A percentile compares a stretch with the other conserved stretches of the same genome.
These are phyloP conservation scores for Candida pseudofarinosa DNA, from an alignment of 805 yeast genomes.

Conservation along the genomic window DNA sequence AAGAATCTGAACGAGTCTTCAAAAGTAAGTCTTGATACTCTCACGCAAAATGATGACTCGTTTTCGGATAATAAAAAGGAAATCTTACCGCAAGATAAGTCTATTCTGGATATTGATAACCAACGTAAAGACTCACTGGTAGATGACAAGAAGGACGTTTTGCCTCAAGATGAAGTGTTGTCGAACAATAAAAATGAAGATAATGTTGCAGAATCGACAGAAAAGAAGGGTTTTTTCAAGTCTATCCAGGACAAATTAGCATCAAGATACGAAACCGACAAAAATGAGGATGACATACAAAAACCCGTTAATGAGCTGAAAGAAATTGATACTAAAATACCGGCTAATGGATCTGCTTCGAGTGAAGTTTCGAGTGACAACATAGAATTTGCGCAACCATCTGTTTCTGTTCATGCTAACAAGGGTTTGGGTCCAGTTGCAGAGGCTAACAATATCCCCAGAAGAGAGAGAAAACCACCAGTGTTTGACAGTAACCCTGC, in stretches of 20 bases:
- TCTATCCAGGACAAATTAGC: conserved; percentile 3
- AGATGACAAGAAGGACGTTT: not conserved
- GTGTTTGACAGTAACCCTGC: not conserved
- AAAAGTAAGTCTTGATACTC: not conserved
- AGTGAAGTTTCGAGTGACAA: not conserved
- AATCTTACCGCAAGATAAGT: not conserved
- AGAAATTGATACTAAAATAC: too few relatives aligned
- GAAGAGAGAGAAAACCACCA: not conserved
- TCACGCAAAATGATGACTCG: not conserved
- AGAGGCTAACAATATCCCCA: too few relatives aligned
- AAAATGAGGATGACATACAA: not conserved
- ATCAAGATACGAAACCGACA: not conserved
- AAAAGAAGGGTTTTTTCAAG: conserved; percentile 4
- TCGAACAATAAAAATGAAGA: not conserved
- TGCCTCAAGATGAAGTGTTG: not conserved
- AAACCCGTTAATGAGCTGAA: not conserved
- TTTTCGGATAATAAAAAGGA: not conserved
- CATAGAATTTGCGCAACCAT: not conserved
- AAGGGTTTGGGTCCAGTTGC: not conserved
- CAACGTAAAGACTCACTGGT: not conserved
- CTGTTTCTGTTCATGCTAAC: not conserved
- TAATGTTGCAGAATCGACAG: not conserved
- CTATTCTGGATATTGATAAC: not conserved
- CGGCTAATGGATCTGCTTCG: too few relatives aligned
- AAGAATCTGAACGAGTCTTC: not conserved